Base-by-base conservation (phyloP, 2,329 filamentous ascomycete genomes). In the Pseudovirgaria hyperparasitica region DNA sequence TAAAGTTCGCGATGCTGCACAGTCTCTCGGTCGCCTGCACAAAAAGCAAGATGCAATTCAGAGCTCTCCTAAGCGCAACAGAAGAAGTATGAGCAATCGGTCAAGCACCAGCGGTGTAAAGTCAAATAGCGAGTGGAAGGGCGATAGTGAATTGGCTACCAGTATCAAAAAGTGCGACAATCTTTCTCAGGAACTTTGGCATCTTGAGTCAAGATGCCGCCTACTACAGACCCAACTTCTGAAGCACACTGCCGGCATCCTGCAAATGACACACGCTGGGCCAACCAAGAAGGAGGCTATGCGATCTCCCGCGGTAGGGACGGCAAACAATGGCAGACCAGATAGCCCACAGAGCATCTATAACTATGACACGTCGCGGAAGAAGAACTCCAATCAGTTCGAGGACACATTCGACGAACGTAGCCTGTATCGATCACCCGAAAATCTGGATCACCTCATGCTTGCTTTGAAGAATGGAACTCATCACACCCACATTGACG, bases 1-100 rank as follows among this genome's bases (percentile, higher is more conserved):
- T 29, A 98, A 96, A 60, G 84, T 94, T 43, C 80, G 85, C 42
- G 87, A 96, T 65, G 90, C 90, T 1, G 84, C 90, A 8, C 71
- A 78, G 37, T 92, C 85, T 21, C 76, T 98, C 55, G 76, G 77
- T 32, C 76, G 79, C 42, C 63, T 98, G 16, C 84, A 92, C 48
- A 71, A 71, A 6, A 66, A 73, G n/a, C 65, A 67, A 35, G 36
- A 37, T 11, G 15, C 10, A 7, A 26, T 7, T 8, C 7, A 9
- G 8, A 13, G 18, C n/a, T n/a, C n/a, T n/a, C 5, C 11, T 9
- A 45, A 41, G 25, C 42, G 43, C 32, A 65, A 54, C 48, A 66
- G 51, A 54, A 76, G 59, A 31, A 57, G 56, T 27, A 54, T 67
- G 22, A 56, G 63, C 37, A 57, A 69, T 23, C 55, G 65, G 23